Evolutionary conservation across 805 yeast species (phyloP).

Genomic region (Candida sakaeoensis): DNA sequence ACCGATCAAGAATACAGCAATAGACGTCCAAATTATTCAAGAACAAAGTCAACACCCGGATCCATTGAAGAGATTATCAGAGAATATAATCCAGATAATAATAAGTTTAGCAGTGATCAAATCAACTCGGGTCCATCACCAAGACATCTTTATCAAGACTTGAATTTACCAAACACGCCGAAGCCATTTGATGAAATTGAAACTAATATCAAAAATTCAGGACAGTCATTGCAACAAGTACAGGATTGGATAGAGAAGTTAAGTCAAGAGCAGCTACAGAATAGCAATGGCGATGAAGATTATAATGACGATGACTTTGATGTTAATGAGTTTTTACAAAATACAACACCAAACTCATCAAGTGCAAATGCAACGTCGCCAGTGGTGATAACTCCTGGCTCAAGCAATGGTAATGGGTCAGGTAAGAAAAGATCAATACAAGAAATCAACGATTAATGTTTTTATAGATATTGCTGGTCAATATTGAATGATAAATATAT

Average conservation of each 20-base stretch:
- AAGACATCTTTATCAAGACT: slow-evolving; percentile 31
- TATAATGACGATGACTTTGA: slow-evolving; percentile 23
- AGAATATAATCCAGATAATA: slow-evolving; percentile 18
- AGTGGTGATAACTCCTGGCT: slow-evolving; percentile 12
- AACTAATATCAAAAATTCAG: slow-evolving; percentile 45
- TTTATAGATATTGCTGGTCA: slow-evolving; percentile 2
- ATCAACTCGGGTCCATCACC: slow-evolving; percentile 35
- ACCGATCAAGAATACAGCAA: slow-evolving; percentile 30
- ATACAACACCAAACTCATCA: slow-evolving; percentile 8
- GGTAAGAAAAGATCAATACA: slow-evolving; percentile 15
- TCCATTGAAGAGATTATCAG: slow-evolving; percentile 29
- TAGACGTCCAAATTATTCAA: not conserved
- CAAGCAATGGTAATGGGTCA: slow-evolving; percentile 2
- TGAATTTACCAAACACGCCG: slow-evolving; percentile 13
- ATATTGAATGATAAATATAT: not conserved
- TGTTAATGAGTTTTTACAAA: slow-evolving; percentile 28
- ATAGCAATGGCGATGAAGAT: slow-evolving; percentile 5
- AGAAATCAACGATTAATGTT: slow-evolving; percentile 14
- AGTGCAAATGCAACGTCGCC: slow-evolving; percentile 8
- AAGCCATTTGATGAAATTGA: slow-evolving; percentile 27
- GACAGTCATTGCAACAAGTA: slow-evolving; percentile 50
- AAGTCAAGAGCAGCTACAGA: slow-evolving; percentile 16
- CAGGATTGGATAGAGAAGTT: slow-evolving; percentile 52
- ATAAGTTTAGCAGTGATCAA: slow-evolving; percentile 28
- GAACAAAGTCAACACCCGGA: slow-evolving; percentile 11